These are phyloP conservation scores for Exophiala spinifera DNA, from an alignment of 2,329 filamentous ascomycete genomes.

Conservation along the genomic window DNA sequence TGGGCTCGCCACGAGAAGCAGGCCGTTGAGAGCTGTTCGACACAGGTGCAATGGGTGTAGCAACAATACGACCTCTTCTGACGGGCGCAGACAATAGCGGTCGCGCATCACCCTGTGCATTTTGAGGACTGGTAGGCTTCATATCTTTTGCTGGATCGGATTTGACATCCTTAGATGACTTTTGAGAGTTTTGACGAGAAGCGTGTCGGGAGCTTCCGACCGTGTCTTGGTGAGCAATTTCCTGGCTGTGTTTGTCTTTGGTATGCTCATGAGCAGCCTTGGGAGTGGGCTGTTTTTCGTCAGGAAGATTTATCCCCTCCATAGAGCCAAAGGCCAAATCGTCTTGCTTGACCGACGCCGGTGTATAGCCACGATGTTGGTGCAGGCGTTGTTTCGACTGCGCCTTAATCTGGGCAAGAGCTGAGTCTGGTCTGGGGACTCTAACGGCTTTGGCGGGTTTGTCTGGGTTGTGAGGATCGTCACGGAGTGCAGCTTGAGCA, in stretches of 20 bases:
- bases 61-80: slow-evolving; percentile 28
- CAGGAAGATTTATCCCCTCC: slow-evolving; percentile 11
- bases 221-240: slow-evolving; percentile 5
- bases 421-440: slow-evolving; percentile 23
- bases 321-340: slow-evolving; percentile 21
- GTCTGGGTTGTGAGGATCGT: slow-evolving; percentile 71
- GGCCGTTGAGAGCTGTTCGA: slow-evolving; percentile 11
- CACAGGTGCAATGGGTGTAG: slow-evolving; percentile 24
- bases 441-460: slow-evolving; percentile 19
- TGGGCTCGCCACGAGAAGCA: slow-evolving; percentile 17
- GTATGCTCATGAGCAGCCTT: slow-evolving; percentile 3
- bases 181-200: slow-evolving; percentile 7
- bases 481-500: slow-evolving; percentile 75
- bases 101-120: background rate
- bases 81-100: slow-evolving; percentile 28
- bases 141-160: slow-evolving; percentile 11
- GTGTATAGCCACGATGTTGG: slow-evolving; percentile 16
- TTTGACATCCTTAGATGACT: slow-evolving; percentile 11
- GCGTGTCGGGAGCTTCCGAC: slow-evolving; percentile 5
- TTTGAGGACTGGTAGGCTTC: slow-evolving; percentile 10
- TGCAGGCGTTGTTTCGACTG: slow-evolving; percentile 23
- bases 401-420: slow-evolving; percentile 27
- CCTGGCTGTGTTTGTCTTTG: background rate
- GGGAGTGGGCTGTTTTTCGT: slow-evolving; percentile 1
- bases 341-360: slow-evolving; percentile 15